Base-by-base conservation (phyloP, 352 stramenopile genomes). In the Peronosclerospora sorghi region DNA sequence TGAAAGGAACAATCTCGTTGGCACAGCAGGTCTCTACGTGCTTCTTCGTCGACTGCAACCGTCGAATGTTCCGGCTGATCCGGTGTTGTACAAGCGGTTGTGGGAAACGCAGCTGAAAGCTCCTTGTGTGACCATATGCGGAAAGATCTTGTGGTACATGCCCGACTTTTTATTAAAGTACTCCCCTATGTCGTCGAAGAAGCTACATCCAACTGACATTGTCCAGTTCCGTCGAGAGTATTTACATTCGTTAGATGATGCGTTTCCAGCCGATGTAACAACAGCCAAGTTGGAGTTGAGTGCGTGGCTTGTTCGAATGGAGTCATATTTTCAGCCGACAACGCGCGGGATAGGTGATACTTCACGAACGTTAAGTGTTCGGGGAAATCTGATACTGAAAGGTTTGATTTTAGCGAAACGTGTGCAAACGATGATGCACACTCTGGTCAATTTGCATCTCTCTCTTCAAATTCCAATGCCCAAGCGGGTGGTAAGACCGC, bases 381-480 rank as follows among this genome's bases (percentile, higher is more conserved):
- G 77, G 32, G 82, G 79, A 23, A 92, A 90, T 39, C 35, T 95
- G n/a, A 92, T 96, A n/a, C 60, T 96, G 23, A 93, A 92, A 45
- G 86, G 87, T 2, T 54, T 96, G 17, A 92, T 95, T 36, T 62
- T 96, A 38, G 83, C 83, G 0, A 83, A 94, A 48, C 69, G 75
- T 41, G 82, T 95, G 18, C 83, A 93, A 19, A 92, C 81, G 1
- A 88, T 93, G 77, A 90, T 94, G 76, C 77, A 92, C 43, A 89
- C 79, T 3, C 62, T 95, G 20, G 71, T 95, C 20, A 89, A 89
- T 37, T 35, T 95, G 20, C 87, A 96, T 50, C 62, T 92, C n/a
- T 80, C 80, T 2, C 62, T 96, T 15, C 65, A 75, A 27, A 87
- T 83, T 32, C 87, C 80, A 7, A 89, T 89, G 75, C 73, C 66